Conservation (phyloP, 2,329 filamentous ascomycete species). For the Aspergillus pseudoglaucus region DNA sequence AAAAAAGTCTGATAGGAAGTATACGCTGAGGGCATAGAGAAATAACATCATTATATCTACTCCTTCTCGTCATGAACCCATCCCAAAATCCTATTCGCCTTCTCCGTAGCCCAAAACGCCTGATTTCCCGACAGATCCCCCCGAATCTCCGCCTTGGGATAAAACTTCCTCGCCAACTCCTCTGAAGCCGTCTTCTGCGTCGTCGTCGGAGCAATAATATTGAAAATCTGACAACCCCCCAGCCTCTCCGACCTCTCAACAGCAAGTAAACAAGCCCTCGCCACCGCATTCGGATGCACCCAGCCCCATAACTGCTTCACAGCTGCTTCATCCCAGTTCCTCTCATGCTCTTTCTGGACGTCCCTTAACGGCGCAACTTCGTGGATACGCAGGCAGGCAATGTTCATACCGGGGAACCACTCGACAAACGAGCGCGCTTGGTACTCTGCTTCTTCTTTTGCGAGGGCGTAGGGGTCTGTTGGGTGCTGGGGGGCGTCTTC, state of each 20-base stretch:
- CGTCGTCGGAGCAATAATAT: too few relatives aligned
- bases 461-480: slow-evolving; percentile 32
- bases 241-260: slow-evolving; percentile 27
- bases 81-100: too few relatives aligned
- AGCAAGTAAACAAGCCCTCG: slow-evolving; percentile 28
- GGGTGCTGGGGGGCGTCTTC: slow-evolving; percentile 27
- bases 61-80: too few relatives aligned
- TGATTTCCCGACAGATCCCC: too few relatives aligned
- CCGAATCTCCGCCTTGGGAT: too few relatives aligned
- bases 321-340: slow-evolving; percentile 28
- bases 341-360: slow-evolving; percentile 25
- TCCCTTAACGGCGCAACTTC: slow-evolving; percentile 26
- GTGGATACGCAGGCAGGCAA: slow-evolving; percentile 34
- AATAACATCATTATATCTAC: too few relatives aligned
- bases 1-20: too few relatives aligned
- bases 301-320: slow-evolving; percentile 34
- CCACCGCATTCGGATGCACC: slow-evolving; percentile 29
- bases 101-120: too few relatives aligned
- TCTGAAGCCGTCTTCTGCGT: too few relatives aligned
- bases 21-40: too few relatives aligned
- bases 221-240: slow-evolving; percentile 21
- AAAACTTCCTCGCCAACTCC: too few relatives aligned
- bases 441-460: slow-evolving; percentile 31
- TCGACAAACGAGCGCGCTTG: slow-evolving; percentile 28
- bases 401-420: slow-evolving; percentile 34